Evolutionary conservation across 139 green algal genomes (phyloP).

Genomic region (Diplosphaera chodatii): DNA sequence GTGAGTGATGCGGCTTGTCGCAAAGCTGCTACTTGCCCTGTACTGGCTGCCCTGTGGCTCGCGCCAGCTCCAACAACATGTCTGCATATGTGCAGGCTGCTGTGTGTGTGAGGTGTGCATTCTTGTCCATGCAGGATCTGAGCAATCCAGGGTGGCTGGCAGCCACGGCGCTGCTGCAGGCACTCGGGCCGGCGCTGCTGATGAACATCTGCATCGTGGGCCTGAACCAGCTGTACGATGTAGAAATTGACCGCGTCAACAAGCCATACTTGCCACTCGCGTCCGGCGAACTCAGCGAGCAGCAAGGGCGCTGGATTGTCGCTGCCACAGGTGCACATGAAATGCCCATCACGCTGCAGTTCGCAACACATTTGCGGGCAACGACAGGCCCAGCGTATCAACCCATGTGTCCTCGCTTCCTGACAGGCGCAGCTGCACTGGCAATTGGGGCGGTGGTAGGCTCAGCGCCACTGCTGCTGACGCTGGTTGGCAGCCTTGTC

Average conservation of each 20-base stretch:
- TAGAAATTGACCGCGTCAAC: conserved; percentile 91
- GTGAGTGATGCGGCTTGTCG: conserved; percentile 3
- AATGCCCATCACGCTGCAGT: too few species aligned
- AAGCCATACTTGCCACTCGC: conserved; percentile 96
- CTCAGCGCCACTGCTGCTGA: conserved; percentile 56
- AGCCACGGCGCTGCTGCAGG: conserved; percentile 20
- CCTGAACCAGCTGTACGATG: conserved; percentile 62
- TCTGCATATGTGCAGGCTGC: background rate
- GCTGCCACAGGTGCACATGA: background rate
- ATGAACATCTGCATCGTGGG: conserved; percentile 96
- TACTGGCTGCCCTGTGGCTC: background rate
- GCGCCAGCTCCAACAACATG: background rate
- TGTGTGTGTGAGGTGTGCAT: background rate
- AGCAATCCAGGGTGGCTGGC: background rate
- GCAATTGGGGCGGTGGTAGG: conserved; percentile 29
- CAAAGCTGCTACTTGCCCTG: too few species aligned
- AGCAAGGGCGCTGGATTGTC: conserved; percentile 28
- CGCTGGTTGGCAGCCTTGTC: conserved; percentile 57
- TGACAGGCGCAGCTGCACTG: conserved; percentile 17
- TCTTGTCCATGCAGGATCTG: conserved; percentile 1
- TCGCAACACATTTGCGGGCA: too few species aligned
- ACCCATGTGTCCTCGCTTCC: too few species aligned
- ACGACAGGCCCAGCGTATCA: too few species aligned
- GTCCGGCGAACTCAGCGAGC: conserved; percentile 70
- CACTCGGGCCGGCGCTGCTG: conserved; percentile 74